Conservation (phyloP, 192 early-diverging fungal genomes). For the Coemansia aciculifera region DNA sequence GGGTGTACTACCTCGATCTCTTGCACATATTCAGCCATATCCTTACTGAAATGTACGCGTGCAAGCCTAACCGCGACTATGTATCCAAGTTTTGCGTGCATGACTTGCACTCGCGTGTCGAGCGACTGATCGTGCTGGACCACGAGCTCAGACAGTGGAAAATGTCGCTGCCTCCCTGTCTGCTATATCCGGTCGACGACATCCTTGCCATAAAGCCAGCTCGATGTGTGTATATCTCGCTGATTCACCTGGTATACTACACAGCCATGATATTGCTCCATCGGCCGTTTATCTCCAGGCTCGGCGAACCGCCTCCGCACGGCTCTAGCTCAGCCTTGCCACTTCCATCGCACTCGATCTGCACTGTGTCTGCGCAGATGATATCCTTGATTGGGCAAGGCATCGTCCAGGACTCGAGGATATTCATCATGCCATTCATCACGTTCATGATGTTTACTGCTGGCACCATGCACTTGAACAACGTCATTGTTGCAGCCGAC, state of each 20-base stretch:
- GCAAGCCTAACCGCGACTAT: slow-evolving; percentile 44
- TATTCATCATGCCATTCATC: slow-evolving; percentile 54
- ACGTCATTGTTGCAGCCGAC: slow-evolving; percentile 51
- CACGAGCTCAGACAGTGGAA: slow-evolving; percentile 54
- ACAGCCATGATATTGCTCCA: slow-evolving; percentile 55
- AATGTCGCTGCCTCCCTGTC: slow-evolving; percentile 35
- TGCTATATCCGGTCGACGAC: slow-evolving; percentile 46
- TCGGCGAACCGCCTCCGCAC: slow-evolving; percentile 20
- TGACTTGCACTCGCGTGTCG: slow-evolving; percentile 36
- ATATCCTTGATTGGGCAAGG: slow-evolving; percentile 46
- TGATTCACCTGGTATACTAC: slow-evolving; percentile 53
- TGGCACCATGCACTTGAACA: slow-evolving; percentile 54
- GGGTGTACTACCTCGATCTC: slow-evolving; percentile 49
- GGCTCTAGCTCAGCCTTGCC: slow-evolving; percentile 22
- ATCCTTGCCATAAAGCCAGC: slow-evolving; percentile 37
- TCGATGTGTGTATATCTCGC: slow-evolving; percentile 46
- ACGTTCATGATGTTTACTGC: slow-evolving; percentile 57
- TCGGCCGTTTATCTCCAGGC: slow-evolving; percentile 52
- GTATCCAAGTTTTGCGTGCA: slow-evolving; percentile 35
- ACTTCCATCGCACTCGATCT: slow-evolving; percentile 50
- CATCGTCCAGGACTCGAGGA: slow-evolving; percentile 46
- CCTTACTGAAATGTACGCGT: slow-evolving; percentile 54
- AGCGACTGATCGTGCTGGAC: slow-evolving; percentile 48
- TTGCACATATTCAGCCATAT: slow-evolving; percentile 49
- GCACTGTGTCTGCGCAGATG: slow-evolving; percentile 55